A percentile compares a stretch with the other conserved stretches of the same genome.
Conservation (phyloP, 441 rosid genomes). For the Pelargonium exstipulatum region DNA sequence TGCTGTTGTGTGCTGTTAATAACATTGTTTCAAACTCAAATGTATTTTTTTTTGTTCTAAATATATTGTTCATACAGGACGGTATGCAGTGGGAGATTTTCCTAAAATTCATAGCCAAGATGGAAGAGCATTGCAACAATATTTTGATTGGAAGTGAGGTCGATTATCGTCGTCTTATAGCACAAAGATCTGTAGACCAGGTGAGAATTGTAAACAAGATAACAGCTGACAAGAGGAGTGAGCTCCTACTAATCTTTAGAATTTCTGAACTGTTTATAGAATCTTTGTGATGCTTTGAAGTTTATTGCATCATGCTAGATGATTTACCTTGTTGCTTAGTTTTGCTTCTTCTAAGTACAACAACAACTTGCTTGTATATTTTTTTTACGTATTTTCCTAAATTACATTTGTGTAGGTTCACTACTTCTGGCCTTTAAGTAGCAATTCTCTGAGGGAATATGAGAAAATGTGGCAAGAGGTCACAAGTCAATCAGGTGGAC, state of each 20-base stretch:
- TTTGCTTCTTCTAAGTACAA: too few species aligned
- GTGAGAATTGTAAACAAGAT: slow-evolving; percentile 26
- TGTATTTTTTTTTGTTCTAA: not conserved
- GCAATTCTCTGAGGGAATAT: slow-evolving; percentile 39
- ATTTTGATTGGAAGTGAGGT: slow-evolving; percentile 70
- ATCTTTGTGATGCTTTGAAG: not conserved
- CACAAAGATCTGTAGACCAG: slow-evolving; percentile 45
- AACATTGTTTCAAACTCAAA: not conserved
- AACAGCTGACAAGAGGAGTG: not conserved
- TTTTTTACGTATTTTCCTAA: not conserved
- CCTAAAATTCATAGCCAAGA: slow-evolving; percentile 52
- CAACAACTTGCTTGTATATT: not conserved
- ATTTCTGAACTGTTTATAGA: not conserved
- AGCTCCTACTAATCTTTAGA: not conserved
- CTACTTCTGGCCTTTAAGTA: slow-evolving; percentile 67
- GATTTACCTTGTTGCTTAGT: too few species aligned
- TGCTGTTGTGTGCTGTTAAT: too few species aligned
- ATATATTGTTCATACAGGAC: slow-evolving; percentile 46
- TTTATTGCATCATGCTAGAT: too few species aligned
- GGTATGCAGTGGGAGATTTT: slow-evolving; percentile 92
- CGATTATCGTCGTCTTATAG: slow-evolving; percentile 75
- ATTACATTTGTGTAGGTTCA: slow-evolving; percentile 45
- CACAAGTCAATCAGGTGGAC: slow-evolving; percentile 48
- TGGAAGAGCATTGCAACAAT: slow-evolving; percentile 72
- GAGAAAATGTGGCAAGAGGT: slow-evolving; percentile 63